A percentile compares a stretch with the other conserved stretches of the same genome.
Conservation (phyloP, 768 basidiomycete species). For the Daedalea quercina region DNA sequence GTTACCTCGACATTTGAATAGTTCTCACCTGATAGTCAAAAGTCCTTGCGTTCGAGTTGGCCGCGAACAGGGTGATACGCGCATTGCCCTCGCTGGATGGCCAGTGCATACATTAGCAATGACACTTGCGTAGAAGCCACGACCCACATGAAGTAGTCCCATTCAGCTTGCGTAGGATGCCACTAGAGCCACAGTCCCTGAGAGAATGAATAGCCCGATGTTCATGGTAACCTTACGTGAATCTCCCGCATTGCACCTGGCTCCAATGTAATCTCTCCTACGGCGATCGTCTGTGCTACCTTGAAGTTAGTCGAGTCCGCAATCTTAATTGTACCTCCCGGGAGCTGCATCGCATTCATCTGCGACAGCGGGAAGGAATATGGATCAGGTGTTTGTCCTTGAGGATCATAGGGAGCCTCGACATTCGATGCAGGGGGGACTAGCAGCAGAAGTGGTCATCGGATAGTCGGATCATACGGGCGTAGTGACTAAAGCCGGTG, state of each 20-base stretch:
- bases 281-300: constrained; percentile 40
- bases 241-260: constrained; percentile 53
- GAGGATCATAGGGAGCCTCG: constrained; percentile 30
- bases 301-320: constrained; percentile 46
- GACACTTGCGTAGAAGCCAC: neutral
- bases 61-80: constrained; percentile 38
- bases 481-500: neutral
- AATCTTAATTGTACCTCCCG: constrained; percentile 44
- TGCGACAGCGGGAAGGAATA: constrained; percentile 43
- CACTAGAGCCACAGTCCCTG: too few relatives aligned
- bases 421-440: constrained; percentile 31
- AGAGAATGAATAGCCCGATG: too few relatives aligned
- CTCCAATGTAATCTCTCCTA: constrained; percentile 49
- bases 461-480: neutral
- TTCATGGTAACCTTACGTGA: constrained; percentile 34
- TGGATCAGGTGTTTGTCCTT: constrained; percentile 34
- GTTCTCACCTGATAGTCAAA: constrained; percentile 36
- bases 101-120: neutral
- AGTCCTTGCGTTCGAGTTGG: constrained; percentile 33
- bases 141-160: constrained; percentile 51
- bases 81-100: constrained; percentile 31
- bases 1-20: too few relatives aligned
- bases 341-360: constrained; percentile 32
- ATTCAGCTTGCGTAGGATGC: constrained; percentile 63
- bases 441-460: constrained; percentile 7